Percentiles rank a stretch among this genome's conserved stretches.
Evolutionary conservation across 257 asterid genomes (phyloP).

Genomic region (Jacaranda mimosifolia): DNA sequence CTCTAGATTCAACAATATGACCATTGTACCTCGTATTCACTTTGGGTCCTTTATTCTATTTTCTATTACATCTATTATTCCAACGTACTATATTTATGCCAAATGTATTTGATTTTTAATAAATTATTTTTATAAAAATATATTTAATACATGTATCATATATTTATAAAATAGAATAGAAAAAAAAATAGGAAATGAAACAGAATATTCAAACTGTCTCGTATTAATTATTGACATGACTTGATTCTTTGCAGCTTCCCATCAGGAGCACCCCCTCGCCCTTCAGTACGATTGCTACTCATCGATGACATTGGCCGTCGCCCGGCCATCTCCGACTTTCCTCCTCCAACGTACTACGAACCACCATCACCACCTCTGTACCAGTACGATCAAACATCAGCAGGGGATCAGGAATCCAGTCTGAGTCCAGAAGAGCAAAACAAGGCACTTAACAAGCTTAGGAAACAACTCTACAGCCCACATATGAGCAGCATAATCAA

Average conservation of each 20-base stretch:
- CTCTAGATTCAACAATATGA: no score
- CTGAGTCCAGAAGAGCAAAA: constrained; percentile 64
- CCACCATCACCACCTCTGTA: constrained; percentile 16
- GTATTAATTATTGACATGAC: no score
- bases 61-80: no score
- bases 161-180: no score
- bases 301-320: constrained; percentile 30
- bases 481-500: constrained; percentile 53
- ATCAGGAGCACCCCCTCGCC: constrained; percentile 30
- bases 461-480: constrained; percentile 82
- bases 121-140: no score
- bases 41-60: no score
- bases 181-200: no score
- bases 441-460: constrained; percentile 57
- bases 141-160: no score
- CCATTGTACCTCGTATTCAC: no score
- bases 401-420: constrained; percentile 49
- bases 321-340: neutral
- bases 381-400: constrained; percentile 16
- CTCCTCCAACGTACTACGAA: constrained; percentile 31
- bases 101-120: no score
- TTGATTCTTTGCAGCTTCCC: constrained; percentile 3
- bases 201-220: no score
- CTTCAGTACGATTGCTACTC: constrained; percentile 38
- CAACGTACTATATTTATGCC: no score